Base-by-base conservation (phyloP, 768 basidiomycete species). In the Kockovaella imperatae region DNA sequence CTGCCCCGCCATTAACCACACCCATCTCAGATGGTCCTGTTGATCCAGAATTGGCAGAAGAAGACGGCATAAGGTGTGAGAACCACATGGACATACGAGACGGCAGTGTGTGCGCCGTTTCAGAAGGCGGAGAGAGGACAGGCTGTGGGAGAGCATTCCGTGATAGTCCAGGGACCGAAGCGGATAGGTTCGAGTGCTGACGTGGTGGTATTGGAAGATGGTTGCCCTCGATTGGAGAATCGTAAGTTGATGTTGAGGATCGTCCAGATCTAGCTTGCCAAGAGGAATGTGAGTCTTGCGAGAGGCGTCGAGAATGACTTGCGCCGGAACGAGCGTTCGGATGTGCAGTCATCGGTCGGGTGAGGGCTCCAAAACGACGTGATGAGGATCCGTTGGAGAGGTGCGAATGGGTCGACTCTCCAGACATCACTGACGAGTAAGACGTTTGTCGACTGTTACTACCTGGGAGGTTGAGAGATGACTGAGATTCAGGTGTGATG, bases 21-120 rank as follows among this genome's bases (percentile, higher is more conserved):
- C n/a, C n/a, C n/a, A n/a, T n/a, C n/a, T n/a, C 39, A 15, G 52
- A 24, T 20, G 49, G 23, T n/a, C 34, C 24, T 23, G 56, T 32
- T 3, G 57, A 31, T 15, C 30, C 49, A 4, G 57, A 50, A 11
- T 52, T 1, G 15, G 52, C 42, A 1, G 61, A 57, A 0, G 53
- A 28, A 2, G 54, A 60, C 3, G 62, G 62, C 10, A 67, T 39
- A 18, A 67, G 52, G 39, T 64, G 56, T n/a, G 65, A 62, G 49
- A 67, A 67, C 65, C 65, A 67, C 15, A 57, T 49, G 1, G 65
- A 64, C 65, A 67, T 67, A 6, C 65, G 50, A 13, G 65, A 52
- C 1, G 65, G 56, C 39, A 67, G 49, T 23, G 32, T 57, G 6
- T 58, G 53, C 2, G 36, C 35, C 6, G 54, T 44, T 25, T 44